Percentiles rank a stretch among this genome's conserved stretches.
Conservation (phyloP, 345 rosid genomes). For the Rhodomyrtus tomentosa region DNA sequence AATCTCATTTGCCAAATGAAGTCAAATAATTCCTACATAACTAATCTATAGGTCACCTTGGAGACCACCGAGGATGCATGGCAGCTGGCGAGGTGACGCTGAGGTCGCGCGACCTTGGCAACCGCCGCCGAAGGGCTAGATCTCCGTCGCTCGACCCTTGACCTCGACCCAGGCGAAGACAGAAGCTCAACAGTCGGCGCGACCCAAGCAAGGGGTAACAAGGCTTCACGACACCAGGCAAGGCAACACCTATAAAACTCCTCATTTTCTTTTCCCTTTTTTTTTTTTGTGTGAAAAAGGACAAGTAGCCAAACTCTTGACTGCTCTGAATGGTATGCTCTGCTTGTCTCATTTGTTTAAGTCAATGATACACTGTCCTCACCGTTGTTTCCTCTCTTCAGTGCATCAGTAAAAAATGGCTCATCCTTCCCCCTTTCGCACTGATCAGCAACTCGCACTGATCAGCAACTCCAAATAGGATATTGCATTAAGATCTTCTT, state of each 20-base stretch:
- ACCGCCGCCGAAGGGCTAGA: neutral
- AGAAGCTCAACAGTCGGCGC: neutral
- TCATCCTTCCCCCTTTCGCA: neutral
- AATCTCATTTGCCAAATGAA: neutral
- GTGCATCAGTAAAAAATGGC: neutral
- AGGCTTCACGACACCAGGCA: neutral
- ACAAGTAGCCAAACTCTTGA: neutral
- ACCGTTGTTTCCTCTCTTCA: neutral
- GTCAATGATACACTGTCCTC: neutral
- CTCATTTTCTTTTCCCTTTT: neutral
- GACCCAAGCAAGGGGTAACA: neutral
- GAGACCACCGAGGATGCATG: neutral
- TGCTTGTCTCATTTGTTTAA: neutral
- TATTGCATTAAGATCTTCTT: neutral
- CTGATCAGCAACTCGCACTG: neutral
- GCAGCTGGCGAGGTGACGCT: accelerated
- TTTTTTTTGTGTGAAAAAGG: neutral
- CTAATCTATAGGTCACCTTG: neutral
- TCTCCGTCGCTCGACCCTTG: neutral
- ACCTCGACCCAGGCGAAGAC: neutral
- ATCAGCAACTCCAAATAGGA: neutral
- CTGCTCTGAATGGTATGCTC: neutral
- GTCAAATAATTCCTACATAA: neutral
- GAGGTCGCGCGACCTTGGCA: neutral
- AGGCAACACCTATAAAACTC: neutral